These are phyloP conservation scores for Penicillium alfredii DNA, from an alignment of 495 filamentous ascomycete genomes.

Conservation along the genomic window DNA sequence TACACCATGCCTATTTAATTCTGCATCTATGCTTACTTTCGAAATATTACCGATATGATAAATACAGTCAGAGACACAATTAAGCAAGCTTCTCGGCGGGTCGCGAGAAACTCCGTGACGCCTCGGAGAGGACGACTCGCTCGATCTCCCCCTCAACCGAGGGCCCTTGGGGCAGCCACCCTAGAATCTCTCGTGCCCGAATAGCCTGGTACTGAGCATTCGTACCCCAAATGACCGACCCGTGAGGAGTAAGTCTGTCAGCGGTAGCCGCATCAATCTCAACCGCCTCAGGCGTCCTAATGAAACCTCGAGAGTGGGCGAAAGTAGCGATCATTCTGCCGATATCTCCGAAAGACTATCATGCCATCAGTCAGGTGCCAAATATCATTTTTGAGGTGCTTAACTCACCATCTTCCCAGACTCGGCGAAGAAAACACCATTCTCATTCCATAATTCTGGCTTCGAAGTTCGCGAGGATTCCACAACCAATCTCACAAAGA, in stretches of 20 bases:
- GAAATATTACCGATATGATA: no score
- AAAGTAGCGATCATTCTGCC: constrained; percentile 45
- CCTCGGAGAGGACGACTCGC: constrained; percentile 7
- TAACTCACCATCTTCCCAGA: constrained; percentile 45
- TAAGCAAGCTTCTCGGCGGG: no score
- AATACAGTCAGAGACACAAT: no score
- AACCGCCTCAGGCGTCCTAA: constrained; percentile 41
- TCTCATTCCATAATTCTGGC: constrained; percentile 53
- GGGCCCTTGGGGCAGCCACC: constrained; percentile 8
- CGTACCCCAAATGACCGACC: constrained; percentile 34
- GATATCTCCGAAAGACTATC: constrained; percentile 48
- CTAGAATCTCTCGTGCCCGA: constrained; percentile 12
- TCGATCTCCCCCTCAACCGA: constrained; percentile 14
- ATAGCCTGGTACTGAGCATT: constrained; percentile 8
- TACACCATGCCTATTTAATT: no score
- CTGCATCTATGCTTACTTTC: no score
- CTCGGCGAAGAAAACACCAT: constrained; percentile 58
- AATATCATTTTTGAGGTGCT: background rate
- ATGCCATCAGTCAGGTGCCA: no score
- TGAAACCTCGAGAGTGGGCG: constrained; percentile 49
- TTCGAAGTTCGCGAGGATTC: no score
- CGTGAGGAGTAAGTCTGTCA: constrained; percentile 11
- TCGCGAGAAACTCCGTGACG: background rate
- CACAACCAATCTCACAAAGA: constrained; percentile 49
- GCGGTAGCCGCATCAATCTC: constrained; percentile 14